Base-by-base conservation (phyloP, 352 stramenopile genomes). In the Phytophthora pini region DNA sequence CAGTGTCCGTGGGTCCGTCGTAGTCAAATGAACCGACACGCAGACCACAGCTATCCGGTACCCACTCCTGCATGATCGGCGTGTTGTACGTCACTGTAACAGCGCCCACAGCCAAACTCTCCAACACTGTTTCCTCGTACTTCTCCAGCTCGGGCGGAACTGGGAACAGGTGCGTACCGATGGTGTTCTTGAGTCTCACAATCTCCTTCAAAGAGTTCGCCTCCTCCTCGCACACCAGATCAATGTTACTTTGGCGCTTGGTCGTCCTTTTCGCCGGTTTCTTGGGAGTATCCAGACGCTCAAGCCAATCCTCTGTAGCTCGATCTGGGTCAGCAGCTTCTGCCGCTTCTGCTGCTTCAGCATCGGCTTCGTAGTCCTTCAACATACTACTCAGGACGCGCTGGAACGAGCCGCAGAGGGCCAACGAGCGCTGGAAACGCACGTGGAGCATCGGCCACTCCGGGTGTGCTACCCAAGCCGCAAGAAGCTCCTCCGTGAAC, bases 41-140 rank as follows among this genome's bases (percentile, higher is more conserved):
- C 8, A 90, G 41, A 1, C 84, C 84, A 45, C 66, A 79, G 17
- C 65, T 67, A 58, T 89, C 77, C 1, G 81, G 78, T 26, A 90
- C 73, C 76, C 79, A 92, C 47, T 92, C 84, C 51, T 87, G 81
- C 84, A 90, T 92, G 40, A 90, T 77, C 26, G 82, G 81, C 13
- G 84, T 80, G 61, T 90, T 78, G 72, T 82, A 90, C 38, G 82
- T 89, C 27, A 92, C 58, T 9, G 82, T 78, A 26, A 90, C 57
- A 12, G 84, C 81, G 5, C 84, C 81, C 4, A 83, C 81, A 7
- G 84, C 69, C 7, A 72, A 54, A 44, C 74, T 89, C 51, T 92
- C 81, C 2, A 92, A 67, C 34, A 79, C 67, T 1, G 71, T 65
- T n/a, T 84, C 74, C 48, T 92, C 78, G 39, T 82, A 77, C 45